Evolutionary conservation across 495 filamentous ascomycete species (phyloP).

Genomic region (Articulospora tetracladia): DNA sequence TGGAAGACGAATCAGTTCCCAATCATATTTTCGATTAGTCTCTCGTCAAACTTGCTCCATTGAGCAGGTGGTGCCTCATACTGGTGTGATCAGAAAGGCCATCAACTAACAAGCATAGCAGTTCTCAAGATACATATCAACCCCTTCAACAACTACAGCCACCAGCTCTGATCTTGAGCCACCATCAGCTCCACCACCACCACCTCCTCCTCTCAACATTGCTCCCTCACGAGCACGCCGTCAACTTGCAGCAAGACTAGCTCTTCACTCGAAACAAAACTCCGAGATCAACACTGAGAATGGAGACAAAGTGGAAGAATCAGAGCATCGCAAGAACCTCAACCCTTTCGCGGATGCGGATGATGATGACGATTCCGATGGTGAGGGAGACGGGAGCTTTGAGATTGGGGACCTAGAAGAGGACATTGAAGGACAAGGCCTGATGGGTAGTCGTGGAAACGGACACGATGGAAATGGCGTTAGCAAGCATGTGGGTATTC

Average conservation of each 20-base stretch:
- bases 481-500: slow-evolving; percentile 20
- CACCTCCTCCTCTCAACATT: slow-evolving; percentile 68
- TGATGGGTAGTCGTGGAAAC: background rate
- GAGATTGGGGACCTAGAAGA: slow-evolving; percentile 23
- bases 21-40: slow-evolving; percentile 14
- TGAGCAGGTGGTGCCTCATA: slow-evolving; percentile 2
- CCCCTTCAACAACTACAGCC: slow-evolving; percentile 27
- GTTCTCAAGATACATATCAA: slow-evolving; percentile 29
- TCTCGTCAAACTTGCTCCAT: slow-evolving; percentile 6
- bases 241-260: slow-evolving; percentile 78
- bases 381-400: slow-evolving; percentile 26
- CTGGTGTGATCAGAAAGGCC: background rate
- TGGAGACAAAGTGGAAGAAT: slow-evolving; percentile 9
- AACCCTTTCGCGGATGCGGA: slow-evolving; percentile 30
- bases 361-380: slow-evolving; percentile 45
- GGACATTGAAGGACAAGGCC: slow-evolving; percentile 13
- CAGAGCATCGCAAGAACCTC: slow-evolving; percentile 15
- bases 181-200: slow-evolving; percentile 47
- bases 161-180: slow-evolving; percentile 35
- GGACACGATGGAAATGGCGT: background rate
- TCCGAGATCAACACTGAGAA: slow-evolving; percentile 27
- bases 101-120: slow-evolving; percentile 8
- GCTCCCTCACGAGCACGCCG: slow-evolving; percentile 82
- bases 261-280: slow-evolving; percentile 68
- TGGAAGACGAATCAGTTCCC: slow-evolving; percentile 13